Percentiles rank a stretch among this genome's conserved stretches.
phyloP scores from a whole-genome alignment of 2,329 filamentous ascomycete species.

The Phaeomoniella chlamydospora region DNA sequence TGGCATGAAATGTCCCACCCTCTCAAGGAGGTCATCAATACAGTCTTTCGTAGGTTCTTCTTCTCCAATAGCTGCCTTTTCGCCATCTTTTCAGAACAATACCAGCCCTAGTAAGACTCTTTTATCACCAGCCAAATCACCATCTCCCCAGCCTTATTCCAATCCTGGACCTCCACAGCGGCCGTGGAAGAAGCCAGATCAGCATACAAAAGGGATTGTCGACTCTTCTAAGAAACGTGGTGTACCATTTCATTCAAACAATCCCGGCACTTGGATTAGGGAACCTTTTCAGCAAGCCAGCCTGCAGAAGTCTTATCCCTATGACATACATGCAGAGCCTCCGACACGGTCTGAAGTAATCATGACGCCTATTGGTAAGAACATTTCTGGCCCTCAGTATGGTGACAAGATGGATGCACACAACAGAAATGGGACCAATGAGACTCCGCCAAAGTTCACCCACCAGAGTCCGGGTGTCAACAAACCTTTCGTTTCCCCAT shows the following conservation, averaged over 20 bases:
- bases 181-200: constrained; percentile 2
- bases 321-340: neutral
- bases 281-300: neutral
- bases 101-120: constrained; percentile 8
- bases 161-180: constrained; percentile 7
- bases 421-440: too few relatives aligned
- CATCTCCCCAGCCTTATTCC: constrained; percentile 7
- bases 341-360: neutral
- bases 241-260: constrained; percentile 1
- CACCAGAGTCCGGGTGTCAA: too few relatives aligned
- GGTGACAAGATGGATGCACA: too few relatives aligned
- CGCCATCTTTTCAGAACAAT: neutral
- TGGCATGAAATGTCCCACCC: neutral
- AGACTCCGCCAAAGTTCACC: too few relatives aligned
- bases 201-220: neutral
- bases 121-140: neutral
- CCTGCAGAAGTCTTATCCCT: neutral
- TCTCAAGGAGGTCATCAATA: neutral
- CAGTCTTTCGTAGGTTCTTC: constrained; percentile 12
- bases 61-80: constrained; percentile 6
- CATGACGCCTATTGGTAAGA: too few relatives aligned
- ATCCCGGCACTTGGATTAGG: neutral
- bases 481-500: constrained; percentile 3
- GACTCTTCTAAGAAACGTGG: neutral
- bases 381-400: too few relatives aligned